Conservation (phyloP, 139 green algal genomes). For the Pedinophyceae sp. region DNA sequence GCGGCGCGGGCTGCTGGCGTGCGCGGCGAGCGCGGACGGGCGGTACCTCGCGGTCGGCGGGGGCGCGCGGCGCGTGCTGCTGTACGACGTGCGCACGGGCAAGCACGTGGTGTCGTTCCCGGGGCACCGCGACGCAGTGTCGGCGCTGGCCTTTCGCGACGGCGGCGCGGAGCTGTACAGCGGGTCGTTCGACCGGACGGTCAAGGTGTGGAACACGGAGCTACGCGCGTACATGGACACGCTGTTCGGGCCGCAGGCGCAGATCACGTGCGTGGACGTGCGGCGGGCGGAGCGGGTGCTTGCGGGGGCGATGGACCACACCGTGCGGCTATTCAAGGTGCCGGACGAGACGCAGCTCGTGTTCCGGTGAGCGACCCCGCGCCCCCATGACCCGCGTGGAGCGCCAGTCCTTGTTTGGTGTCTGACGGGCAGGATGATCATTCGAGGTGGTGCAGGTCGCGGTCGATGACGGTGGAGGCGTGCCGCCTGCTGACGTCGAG, state of each 20-base stretch:
- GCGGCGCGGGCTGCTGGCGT: constrained; percentile 34
- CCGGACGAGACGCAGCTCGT: constrained; percentile 90
- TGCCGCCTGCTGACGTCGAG: constrained; percentile 31
- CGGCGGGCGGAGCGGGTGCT: constrained; percentile 55
- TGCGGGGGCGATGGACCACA: constrained; percentile 57
- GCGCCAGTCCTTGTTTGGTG: background rate
- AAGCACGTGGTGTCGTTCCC: constrained; percentile 22
- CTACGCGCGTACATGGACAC: constrained; percentile 90
- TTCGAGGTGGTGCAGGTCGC: background rate
- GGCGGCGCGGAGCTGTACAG: constrained; percentile 66
- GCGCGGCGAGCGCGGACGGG: constrained; percentile 47
- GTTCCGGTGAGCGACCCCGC: constrained; percentile 54
- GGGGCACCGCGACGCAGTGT: constrained; percentile 55
- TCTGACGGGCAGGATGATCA: background rate
- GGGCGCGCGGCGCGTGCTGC: constrained; percentile 55
- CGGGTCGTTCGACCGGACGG: constrained; percentile 42
- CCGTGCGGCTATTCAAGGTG: constrained; percentile 90
- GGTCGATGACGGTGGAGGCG: background rate
- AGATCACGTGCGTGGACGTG: constrained; percentile 56
- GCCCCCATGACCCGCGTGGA: too few species aligned
- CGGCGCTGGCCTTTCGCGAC: constrained; percentile 61
- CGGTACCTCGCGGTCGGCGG: constrained; percentile 64
- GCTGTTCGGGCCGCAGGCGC: constrained; percentile 67
- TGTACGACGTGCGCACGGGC: constrained; percentile 56
- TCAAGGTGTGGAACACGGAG: constrained; percentile 88